Conservation (phyloP, 1,284 basidiomycete genomes). For the Papiliotrema laurentii region DNA sequence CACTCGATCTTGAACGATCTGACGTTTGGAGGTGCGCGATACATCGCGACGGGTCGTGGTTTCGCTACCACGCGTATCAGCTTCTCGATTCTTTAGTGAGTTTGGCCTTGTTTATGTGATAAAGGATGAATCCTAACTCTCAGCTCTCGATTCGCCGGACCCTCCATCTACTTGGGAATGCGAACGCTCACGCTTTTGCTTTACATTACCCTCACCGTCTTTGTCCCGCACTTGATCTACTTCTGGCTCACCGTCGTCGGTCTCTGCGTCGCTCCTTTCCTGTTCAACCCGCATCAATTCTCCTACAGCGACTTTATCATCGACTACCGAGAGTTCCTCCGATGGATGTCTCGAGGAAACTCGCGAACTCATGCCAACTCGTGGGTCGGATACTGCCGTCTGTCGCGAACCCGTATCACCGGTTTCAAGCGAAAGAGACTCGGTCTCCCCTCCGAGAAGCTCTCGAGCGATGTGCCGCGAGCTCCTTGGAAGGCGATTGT, state of each 20-base stretch:
- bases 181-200: constrained; percentile 82
- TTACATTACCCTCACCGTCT: constrained; percentile 82
- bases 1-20: constrained; percentile 92
- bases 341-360: constrained; percentile 97
- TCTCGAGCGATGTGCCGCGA: constrained; percentile 85
- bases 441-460: constrained; percentile 88
- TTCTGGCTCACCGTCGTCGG: constrained; percentile 90
- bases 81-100: constrained; percentile 76
- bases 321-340: constrained; percentile 91
- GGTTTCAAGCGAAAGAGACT: constrained; percentile 96
- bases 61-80: constrained; percentile 90
- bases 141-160: constrained; percentile 86
- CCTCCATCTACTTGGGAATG: constrained; percentile 93
- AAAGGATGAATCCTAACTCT: constrained; percentile 5
- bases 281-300: constrained; percentile 97
- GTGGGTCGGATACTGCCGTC: constrained; percentile 94
- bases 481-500: constrained; percentile 85
- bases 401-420: constrained; percentile 91
- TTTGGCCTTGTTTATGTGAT: neutral
- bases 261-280: constrained; percentile 84
- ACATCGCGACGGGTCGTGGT: constrained; percentile 98
- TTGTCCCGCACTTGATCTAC: constrained; percentile 87
- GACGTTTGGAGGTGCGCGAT: constrained; percentile 91
- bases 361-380: constrained; percentile 94
- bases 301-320: constrained; percentile 91